A percentile compares a stretch with the other conserved stretches of the same genome.
These are phyloP conservation scores for Rhodocollybia butyracea DNA, from an alignment of 768 basidiomycete species.

Conservation along the genomic window DNA sequence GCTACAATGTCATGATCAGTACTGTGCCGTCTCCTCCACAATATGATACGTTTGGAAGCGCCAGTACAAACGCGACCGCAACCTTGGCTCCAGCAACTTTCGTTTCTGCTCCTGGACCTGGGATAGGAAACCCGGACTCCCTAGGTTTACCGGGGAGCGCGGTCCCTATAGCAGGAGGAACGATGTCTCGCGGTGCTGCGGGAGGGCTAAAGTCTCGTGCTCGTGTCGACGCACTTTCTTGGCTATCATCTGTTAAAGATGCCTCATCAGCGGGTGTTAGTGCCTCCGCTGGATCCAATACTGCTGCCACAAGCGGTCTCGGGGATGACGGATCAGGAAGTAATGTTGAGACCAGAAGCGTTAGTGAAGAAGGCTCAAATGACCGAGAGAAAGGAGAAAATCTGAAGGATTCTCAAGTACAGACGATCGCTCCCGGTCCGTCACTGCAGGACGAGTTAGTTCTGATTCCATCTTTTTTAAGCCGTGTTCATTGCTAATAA, in stretches of 20 bases:
- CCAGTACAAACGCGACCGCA: neutral
- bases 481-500: neutral
- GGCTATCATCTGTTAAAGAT: slow-evolving; percentile 75
- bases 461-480: neutral
- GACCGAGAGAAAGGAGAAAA: slow-evolving; percentile 33
- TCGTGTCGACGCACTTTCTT: slow-evolving; percentile 63
- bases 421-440: slow-evolving; percentile 36
- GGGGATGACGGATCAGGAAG: slow-evolving; percentile 22
- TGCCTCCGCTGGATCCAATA: neutral
- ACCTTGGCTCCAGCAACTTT: neutral
- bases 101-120: neutral
- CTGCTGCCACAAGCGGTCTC: neutral
- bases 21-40: slow-evolving; percentile 2
- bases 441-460: slow-evolving; percentile 74
- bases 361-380: slow-evolving; percentile 3
- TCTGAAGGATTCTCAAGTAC: slow-evolving; percentile 28
- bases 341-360: neutral
- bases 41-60: slow-evolving; percentile 25
- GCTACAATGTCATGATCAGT: neutral
- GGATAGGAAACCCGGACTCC: neutral
- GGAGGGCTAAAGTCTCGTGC: slow-evolving; percentile 49
- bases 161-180: slow-evolving; percentile 15
- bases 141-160: neutral
- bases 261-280: neutral
- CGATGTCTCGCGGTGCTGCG: slow-evolving; percentile 34